phyloP scores from a whole-genome alignment of 2,329 filamentous ascomycete species.

The Xylaria hypoxylon region DNA sequence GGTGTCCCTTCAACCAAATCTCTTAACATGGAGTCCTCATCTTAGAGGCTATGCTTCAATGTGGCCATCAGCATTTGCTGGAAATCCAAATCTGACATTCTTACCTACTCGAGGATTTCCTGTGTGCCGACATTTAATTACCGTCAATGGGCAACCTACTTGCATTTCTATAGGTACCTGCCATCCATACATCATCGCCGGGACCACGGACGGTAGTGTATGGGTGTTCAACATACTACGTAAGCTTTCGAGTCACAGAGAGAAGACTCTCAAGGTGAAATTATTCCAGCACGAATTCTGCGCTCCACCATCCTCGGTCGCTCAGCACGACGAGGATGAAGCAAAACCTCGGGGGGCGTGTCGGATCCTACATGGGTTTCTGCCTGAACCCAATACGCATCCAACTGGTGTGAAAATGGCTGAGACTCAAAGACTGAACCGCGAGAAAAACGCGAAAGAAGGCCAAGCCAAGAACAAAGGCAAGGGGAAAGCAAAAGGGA shows the following conservation, averaged over 20 bases:
- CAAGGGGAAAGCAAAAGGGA: conserved; percentile 38
- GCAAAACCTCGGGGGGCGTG: conserved; percentile 58
- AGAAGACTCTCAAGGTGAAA: conserved; percentile 56
- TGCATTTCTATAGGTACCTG: conserved; percentile 62
- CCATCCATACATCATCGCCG: conserved; percentile 66
- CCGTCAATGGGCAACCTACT: conserved; percentile 62
- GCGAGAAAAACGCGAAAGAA: conserved; percentile 50
- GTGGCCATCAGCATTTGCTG: conserved; percentile 64
- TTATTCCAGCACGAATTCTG: conserved; percentile 68
- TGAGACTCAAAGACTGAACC: conserved; percentile 48
- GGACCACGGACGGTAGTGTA: conserved; percentile 65
- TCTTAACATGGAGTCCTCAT: conserved; percentile 67
- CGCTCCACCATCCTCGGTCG: conserved; percentile 41
- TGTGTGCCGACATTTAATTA: conserved; percentile 64
- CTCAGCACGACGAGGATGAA: conserved; percentile 20
- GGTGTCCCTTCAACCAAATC: conserved; percentile 64
- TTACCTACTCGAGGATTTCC: conserved; percentile 65
- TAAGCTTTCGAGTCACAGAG: conserved; percentile 57
- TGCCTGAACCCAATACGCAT: conserved; percentile 62
- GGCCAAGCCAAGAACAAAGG: conserved; percentile 52
- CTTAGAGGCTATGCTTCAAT: conserved; percentile 66
- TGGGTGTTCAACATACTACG: conserved; percentile 61
- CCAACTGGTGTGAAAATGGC: conserved; percentile 54
- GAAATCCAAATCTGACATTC: conserved; percentile 65
- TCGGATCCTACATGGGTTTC: conserved; percentile 65